Conservation (phyloP, 2,329 filamentous ascomycete species). For the Scedosporium apiospermum region DNA sequence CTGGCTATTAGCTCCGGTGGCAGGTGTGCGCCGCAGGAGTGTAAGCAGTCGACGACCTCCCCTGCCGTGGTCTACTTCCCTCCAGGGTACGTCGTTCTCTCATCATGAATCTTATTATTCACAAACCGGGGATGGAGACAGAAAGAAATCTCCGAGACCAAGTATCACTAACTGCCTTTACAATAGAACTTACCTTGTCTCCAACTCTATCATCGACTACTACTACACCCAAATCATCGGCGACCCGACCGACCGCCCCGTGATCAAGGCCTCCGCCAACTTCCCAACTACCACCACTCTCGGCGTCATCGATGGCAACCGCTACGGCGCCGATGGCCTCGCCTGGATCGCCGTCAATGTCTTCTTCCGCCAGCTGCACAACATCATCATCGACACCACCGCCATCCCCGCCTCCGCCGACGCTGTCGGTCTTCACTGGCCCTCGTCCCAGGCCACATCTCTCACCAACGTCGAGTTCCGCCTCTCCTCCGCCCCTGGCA, state of each 20-base stretch:
- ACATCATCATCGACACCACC: constrained; percentile 47
- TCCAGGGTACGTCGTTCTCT: constrained; percentile 18
- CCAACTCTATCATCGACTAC: constrained; percentile 59
- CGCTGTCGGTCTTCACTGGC: constrained; percentile 55
- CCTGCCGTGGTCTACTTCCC: constrained; percentile 28
- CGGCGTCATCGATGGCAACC: constrained; percentile 38
- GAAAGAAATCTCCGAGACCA: background rate
- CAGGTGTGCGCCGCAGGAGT: constrained; percentile 27
- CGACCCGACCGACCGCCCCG: constrained; percentile 50
- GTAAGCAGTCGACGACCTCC: constrained; percentile 19
- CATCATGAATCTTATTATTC: background rate
- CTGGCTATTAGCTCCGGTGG: constrained; percentile 26
- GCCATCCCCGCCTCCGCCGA: constrained; percentile 32
- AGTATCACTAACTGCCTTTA: background rate
- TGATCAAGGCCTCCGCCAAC: constrained; percentile 40
- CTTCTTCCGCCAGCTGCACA: constrained; percentile 49
- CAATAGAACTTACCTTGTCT: constrained; percentile 56
- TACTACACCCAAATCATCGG: constrained; percentile 76
- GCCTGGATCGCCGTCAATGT: constrained; percentile 48
- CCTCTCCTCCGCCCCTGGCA: constrained; percentile 34
- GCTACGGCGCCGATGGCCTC: constrained; percentile 30
- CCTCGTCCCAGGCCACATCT: constrained; percentile 53
- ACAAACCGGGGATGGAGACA: background rate
- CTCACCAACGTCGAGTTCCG: constrained; percentile 49
- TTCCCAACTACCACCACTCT: constrained; percentile 31